These are phyloP conservation scores for Lipomyces anomalus DNA, from an alignment of 805 yeast species.

Conservation along the genomic window DNA sequence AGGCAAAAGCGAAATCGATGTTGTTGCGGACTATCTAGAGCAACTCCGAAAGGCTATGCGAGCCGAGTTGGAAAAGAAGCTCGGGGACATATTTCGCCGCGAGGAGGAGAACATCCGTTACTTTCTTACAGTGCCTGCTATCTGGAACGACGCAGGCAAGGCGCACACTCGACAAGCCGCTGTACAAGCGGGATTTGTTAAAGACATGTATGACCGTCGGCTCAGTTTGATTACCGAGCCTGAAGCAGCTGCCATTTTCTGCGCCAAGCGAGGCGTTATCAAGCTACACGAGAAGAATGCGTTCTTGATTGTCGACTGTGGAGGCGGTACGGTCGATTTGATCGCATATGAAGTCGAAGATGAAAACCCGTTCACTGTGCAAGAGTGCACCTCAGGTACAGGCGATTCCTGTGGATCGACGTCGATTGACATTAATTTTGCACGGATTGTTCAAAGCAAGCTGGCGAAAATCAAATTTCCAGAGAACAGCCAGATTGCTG, in stretches of 20 bases:
- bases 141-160: conserved; percentile 22
- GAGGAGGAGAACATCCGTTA: conserved; percentile 13
- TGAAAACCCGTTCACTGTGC: conserved; percentile 14
- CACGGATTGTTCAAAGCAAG: conserved; percentile 1
- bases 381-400: conserved; percentile 17
- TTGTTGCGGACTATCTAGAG: conserved; percentile 14
- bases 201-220: conserved; percentile 6
- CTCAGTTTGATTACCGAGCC: conserved; percentile 20
- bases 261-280: conserved; percentile 12
- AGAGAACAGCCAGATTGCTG: conserved; percentile 1
- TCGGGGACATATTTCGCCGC: conserved; percentile 3
- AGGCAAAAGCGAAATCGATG: conserved; percentile 15
- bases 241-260: conserved; percentile 21
- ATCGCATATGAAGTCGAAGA: conserved; percentile 22
- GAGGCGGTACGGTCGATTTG: conserved; percentile 24
- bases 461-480: not conserved
- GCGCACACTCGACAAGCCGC: conserved; percentile 18
- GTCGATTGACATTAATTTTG: conserved; percentile 4
- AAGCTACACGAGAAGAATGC: conserved; percentile 4
- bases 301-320: conserved; percentile 21
- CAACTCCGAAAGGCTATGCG: conserved; percentile 6
- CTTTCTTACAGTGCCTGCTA: conserved; percentile 21
- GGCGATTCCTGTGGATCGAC: conserved; percentile 21
- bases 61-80: conserved; percentile 5
- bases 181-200: conserved; percentile 18